These are phyloP conservation scores for Volvox reticuliferus DNA, from an alignment of 139 green algal species.

Conservation along the genomic window DNA sequence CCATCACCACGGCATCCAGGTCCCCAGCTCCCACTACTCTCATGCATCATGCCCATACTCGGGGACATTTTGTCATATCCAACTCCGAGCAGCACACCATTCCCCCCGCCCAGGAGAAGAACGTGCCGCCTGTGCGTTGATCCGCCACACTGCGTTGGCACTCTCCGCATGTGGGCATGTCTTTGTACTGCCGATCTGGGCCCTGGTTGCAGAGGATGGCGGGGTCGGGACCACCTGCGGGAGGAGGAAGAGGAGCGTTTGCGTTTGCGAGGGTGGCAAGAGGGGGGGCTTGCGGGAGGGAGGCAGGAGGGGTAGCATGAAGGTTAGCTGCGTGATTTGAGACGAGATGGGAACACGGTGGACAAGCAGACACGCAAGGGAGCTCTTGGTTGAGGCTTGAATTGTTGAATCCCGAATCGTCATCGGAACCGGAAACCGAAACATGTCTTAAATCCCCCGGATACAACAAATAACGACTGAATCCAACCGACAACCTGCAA, in stretches of 20 bases:
- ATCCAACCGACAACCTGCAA: no score
- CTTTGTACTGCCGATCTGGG: not conserved
- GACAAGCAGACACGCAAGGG: no score
- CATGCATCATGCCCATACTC: not conserved
- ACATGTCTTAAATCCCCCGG: not conserved
- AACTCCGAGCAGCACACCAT: constrained; percentile 42
- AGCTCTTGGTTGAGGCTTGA: no score
- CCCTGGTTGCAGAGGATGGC: constrained; percentile 21
- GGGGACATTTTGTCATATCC: not conserved
- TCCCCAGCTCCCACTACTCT: no score
- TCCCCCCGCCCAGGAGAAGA: constrained; percentile 30
- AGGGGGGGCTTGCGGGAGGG: not conserved
- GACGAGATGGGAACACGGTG: no score
- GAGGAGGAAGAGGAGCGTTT: not conserved
- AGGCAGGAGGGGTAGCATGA: not conserved
- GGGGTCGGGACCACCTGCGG: constrained; percentile 20
- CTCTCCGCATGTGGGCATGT: constrained; percentile 27
- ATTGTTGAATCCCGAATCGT: not conserved
- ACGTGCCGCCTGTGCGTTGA: not conserved
- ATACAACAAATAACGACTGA: no score
- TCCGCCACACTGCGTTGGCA: not conserved
- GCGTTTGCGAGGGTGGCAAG: not conserved
- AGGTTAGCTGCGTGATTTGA: no score
- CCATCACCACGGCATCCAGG: no score
- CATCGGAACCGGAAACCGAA: not conserved